Evolutionary conservation across 1,139 yeast genomes (phyloP).

Genomic region (Debaryomycetaceae sp.): DNA sequence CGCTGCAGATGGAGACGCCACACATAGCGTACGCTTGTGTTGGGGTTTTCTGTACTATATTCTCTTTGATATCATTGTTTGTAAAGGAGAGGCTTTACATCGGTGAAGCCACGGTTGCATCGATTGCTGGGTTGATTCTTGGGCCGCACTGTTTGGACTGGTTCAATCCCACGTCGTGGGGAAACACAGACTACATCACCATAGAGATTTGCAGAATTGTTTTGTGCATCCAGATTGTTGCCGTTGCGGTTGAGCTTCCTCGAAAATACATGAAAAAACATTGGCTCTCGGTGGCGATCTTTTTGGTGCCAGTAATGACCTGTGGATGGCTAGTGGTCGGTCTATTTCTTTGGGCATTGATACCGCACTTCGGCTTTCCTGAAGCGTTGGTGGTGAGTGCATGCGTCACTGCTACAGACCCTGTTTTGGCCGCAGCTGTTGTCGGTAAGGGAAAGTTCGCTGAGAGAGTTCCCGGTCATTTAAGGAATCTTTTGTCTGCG

Average conservation of each 20-base stretch:
- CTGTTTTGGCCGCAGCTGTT: constrained; percentile 95
- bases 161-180: constrained; percentile 91
- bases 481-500: constrained; percentile 83
- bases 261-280: constrained; percentile 88
- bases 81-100: constrained; percentile 86
- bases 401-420: constrained; percentile 96
- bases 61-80: constrained; percentile 85
- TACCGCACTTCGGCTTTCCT: constrained; percentile 77
- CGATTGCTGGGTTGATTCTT: constrained; percentile 83
- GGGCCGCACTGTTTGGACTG: constrained; percentile 92
- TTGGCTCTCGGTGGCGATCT: constrained; percentile 76
- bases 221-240: constrained; percentile 89
- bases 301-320: constrained; percentile 91
- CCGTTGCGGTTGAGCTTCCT: constrained; percentile 96
- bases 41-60: constrained; percentile 83
- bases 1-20: constrained; percentile 38
- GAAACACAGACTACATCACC: constrained; percentile 81
- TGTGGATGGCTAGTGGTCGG: constrained; percentile 90
- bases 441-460: constrained; percentile 98
- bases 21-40: constrained; percentile 92
- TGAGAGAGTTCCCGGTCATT: constrained; percentile 94
- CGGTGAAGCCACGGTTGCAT: constrained; percentile 95
- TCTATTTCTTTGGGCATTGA: constrained; percentile 75
- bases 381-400: constrained; percentile 82
- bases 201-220: constrained; percentile 86